Conservation (phyloP, 768 basidiomycete species). For the Tricholoma terreum region DNA sequence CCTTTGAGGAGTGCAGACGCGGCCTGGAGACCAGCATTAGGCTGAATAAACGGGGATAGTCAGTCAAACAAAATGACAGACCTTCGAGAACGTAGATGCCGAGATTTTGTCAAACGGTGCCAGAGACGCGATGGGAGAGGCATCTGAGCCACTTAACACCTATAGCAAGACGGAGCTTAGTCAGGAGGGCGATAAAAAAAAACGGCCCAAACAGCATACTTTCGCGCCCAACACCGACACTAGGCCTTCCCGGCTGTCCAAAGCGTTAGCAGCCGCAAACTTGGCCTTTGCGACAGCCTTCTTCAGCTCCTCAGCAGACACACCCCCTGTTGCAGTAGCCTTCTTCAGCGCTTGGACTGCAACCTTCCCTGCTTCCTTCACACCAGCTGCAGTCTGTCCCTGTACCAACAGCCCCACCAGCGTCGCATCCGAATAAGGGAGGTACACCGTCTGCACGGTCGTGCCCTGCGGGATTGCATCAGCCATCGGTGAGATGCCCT, state of each 20-base stretch:
- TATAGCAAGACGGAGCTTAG: slow-evolving; percentile 22
- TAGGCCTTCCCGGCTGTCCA: slow-evolving; percentile 71
- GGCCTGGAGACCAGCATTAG: slow-evolving; percentile 39
- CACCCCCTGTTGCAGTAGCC: slow-evolving; percentile 49
- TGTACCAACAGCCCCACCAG: slow-evolving; percentile 83
- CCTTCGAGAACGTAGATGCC: slow-evolving; percentile 67
- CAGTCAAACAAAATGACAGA: slow-evolving; percentile 27
- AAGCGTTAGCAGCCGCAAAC: slow-evolving; percentile 68
- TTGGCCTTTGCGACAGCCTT: slow-evolving; percentile 86
- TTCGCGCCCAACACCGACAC: slow-evolving; percentile 59
- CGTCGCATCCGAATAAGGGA: slow-evolving; percentile 90
- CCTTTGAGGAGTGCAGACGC: slow-evolving; percentile 61
- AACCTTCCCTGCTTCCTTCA: slow-evolving; percentile 66
- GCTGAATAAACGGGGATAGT: background rate
- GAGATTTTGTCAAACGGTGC: slow-evolving; percentile 69
- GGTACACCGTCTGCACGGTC: slow-evolving; percentile 68
- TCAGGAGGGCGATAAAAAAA: slow-evolving; percentile 5
- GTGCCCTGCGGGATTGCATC: slow-evolving; percentile 55
- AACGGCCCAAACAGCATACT: slow-evolving; percentile 38
- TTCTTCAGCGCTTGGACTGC: slow-evolving; percentile 63
- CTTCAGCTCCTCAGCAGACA: slow-evolving; percentile 70
- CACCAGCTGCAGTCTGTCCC: slow-evolving; percentile 57
- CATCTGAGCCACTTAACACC: slow-evolving; percentile 56
- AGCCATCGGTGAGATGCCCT: slow-evolving; percentile 67
- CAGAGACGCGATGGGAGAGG: slow-evolving; percentile 60